Conservation (phyloP, 2,329 filamentous ascomycete species). For the Pseudogymnoascus sp. region DNA sequence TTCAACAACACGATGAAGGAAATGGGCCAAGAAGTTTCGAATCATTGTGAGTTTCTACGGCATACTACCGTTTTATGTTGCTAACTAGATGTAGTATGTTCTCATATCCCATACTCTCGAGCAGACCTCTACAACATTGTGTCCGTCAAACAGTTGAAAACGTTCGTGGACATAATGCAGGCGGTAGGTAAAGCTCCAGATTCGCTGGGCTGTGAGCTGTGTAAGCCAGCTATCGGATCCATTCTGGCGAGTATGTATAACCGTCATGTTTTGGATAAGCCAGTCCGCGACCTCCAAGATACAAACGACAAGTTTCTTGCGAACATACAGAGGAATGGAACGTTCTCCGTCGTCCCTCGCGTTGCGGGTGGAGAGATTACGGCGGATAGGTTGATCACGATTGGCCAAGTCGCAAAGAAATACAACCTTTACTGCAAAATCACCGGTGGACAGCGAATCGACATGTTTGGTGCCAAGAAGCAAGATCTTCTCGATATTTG, state of each 20-base stretch:
- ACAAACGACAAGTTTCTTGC: constrained; percentile 84
- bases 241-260: constrained; percentile 81
- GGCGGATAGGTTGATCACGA: constrained; percentile 72
- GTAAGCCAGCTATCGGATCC: constrained; percentile 73
- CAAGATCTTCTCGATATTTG: constrained; percentile 78
- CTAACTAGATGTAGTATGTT: constrained; percentile 44
- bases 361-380: constrained; percentile 82
- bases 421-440: constrained; percentile 86
- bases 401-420: constrained; percentile 76
- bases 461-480: constrained; percentile 86
- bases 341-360: constrained; percentile 79
- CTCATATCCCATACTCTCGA: constrained; percentile 75
- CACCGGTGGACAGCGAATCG: constrained; percentile 83
- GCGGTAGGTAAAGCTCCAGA: constrained; percentile 62
- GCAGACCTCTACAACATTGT: constrained; percentile 87
- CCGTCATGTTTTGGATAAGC: constrained; percentile 66
- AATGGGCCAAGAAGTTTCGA: constrained; percentile 81
- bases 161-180: constrained; percentile 68
- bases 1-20: constrained; percentile 82
- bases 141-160: constrained; percentile 68
- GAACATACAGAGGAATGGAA: constrained; percentile 87
- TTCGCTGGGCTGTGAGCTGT: constrained; percentile 76
- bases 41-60: constrained; percentile 41
- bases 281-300: constrained; percentile 69
- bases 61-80: constrained; percentile 20